Percentiles rank a stretch among this genome's conserved stretches.
These are phyloP conservation scores for Ambrosiella xylebori DNA, from an alignment of 2,329 filamentous ascomycete genomes.

Conservation along the genomic window DNA sequence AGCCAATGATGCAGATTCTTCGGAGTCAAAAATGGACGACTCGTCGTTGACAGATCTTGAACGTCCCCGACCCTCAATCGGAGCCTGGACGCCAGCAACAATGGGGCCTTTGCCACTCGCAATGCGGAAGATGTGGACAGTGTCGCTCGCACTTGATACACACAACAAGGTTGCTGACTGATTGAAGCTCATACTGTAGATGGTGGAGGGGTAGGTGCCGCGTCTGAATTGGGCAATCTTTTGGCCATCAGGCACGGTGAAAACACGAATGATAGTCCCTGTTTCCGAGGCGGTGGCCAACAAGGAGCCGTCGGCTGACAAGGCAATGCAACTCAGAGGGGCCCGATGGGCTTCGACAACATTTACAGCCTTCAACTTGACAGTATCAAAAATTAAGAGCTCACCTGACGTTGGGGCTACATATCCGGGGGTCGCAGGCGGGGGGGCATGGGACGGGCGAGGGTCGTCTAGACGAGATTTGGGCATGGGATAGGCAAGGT, in stretches of 20 bases:
- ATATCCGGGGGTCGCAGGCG: conserved; percentile 42
- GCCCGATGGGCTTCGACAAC: conserved; percentile 91
- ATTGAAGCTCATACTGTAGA: conserved; percentile 99
- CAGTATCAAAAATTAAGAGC: conserved; percentile 79
- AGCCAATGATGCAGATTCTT: neutral
- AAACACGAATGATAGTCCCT: conserved; percentile 91
- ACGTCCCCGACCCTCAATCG: conserved; percentile 23
- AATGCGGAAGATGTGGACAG: conserved; percentile 88
- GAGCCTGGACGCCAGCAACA: conserved; percentile 20
- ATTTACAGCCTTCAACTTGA: conserved; percentile 81
- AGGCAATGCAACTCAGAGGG: conserved; percentile 71
- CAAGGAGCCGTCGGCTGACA: conserved; percentile 83
- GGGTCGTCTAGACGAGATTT: conserved; percentile 46
- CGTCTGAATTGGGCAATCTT: conserved; percentile 94
- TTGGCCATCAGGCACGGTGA: conserved; percentile 74
- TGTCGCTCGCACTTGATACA: conserved; percentile 91
- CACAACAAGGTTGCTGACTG: conserved; percentile 81
- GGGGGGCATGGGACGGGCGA: conserved; percentile 68
- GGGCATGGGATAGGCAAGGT: conserved; percentile 82
- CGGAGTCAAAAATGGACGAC: neutral
- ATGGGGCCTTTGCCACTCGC: conserved; percentile 26
- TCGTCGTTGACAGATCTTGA: conserved; percentile 30
- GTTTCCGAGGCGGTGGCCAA: conserved; percentile 93
- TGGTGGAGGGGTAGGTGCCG: conserved; percentile 86
- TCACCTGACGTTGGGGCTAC: conserved; percentile 76